Evolutionary conservation across 2,329 filamentous ascomycete genomes (phyloP), one percentile per base, ranked within the genome.

Genomic region (Monosporascus ibericus): DNA sequence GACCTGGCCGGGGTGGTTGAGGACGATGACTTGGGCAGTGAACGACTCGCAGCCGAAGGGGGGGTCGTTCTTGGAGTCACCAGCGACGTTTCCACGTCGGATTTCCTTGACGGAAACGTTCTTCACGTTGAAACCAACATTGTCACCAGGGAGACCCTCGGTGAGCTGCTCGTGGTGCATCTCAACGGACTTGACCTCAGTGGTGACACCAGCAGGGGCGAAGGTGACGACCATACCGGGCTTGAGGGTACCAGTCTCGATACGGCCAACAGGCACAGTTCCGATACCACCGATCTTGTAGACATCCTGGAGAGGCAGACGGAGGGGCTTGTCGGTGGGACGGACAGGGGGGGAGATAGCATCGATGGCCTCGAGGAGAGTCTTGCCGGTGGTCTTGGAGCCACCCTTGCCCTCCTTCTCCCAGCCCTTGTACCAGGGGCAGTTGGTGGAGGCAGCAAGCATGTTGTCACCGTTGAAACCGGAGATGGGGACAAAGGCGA

Each of bases 31-130:
- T 88, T 99, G 94, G 75, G 94, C 94, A 78, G 90, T 95, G 91
- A 99, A 99, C 71, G 88, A 92, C 70, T 92, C 91, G 72, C 84
- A 85, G 71, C 83, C 94, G 74, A 79, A 75, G 64, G 94, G 90
- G 70, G 94, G 94, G 82, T 99, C 94, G 84, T 95, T 95, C 92
- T 99, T 99, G 86, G 90, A 92, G 90, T 99, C 94, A 90, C 91
- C 90, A 71, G 89, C 89, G 70, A 99, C 94, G 87, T 99, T 97
- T 74, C 94, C 94, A 95, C 94, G 94, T 80, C 94, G 94, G 74
- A 99, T 96, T 78, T 99, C 94, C 92, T 99, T 99, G 82, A 99
- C 94, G 78, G 94, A 97, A 72, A 99, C 94, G 94, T 99, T 99
- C 92, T 99, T 99, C 82, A 99, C 92, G 90, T 99, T 99, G 92